Conservation (phyloP, 257 asterid genomes). For the Cordia subcordata region DNA sequence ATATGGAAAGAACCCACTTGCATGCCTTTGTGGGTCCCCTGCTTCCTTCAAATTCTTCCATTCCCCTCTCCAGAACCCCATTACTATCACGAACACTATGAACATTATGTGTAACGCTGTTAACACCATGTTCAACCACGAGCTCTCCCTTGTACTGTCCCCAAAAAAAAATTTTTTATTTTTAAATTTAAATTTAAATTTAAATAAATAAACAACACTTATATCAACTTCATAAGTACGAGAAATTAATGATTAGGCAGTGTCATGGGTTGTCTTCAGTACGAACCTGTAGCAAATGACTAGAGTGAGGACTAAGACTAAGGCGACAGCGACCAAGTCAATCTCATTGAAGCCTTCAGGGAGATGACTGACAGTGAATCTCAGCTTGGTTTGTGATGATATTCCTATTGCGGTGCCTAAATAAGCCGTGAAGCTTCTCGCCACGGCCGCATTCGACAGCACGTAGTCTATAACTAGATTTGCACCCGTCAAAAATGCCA, state of each 20-base stretch:
- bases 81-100: constrained; percentile 34
- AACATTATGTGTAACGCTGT: constrained; percentile 34
- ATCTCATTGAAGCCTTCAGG: constrained; percentile 37
- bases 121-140: constrained; percentile 34
- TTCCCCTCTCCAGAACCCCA: constrained; percentile 33
- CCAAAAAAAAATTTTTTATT: too few species aligned
- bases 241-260: too few species aligned
- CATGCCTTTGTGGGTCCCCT: constrained; percentile 5
- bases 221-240: too few species aligned
- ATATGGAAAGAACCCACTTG: constrained; percentile 28
- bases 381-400: constrained; percentile 28
- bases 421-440: constrained; percentile 44
- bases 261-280: too few species aligned
- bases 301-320: constrained; percentile 21
- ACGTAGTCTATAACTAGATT: constrained; percentile 44
- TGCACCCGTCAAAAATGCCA: constrained; percentile 42
- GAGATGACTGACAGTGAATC: constrained; percentile 30
- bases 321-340: constrained; percentile 26
- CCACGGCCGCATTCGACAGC: constrained; percentile 40
- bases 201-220: too few species aligned
- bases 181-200: too few species aligned
- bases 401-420: constrained; percentile 27
- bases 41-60: constrained; percentile 24
- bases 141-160: constrained; percentile 44
- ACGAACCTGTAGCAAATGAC: constrained; percentile 1